A percentile compares a stretch with the other conserved stretches of the same genome.
Evolutionary conservation across 2,329 filamentous ascomycete species (phyloP).

Genomic region (Fusarium nanum): DNA sequence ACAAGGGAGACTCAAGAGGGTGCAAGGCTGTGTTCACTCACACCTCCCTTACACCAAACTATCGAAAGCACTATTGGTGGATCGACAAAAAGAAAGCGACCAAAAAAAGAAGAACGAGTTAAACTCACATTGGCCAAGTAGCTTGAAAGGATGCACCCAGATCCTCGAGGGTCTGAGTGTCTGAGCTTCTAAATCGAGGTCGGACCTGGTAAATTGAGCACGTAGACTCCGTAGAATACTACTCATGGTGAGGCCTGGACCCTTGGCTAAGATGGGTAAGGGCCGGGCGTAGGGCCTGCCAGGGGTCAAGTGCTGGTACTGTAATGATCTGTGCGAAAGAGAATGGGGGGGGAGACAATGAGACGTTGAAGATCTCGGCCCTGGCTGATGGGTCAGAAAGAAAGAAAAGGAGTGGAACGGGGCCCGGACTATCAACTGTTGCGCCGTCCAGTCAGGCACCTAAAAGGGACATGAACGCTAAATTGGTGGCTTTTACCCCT

Average conservation of each 20-base stretch:
- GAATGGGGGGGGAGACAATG: neutral
- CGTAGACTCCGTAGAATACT: constrained; percentile 8
- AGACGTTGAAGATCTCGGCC: constrained; percentile 11
- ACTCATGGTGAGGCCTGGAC: constrained; percentile 8
- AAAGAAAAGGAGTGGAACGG: constrained; percentile 10
- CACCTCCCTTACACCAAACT: constrained; percentile 2
- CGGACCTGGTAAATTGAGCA: constrained; percentile 17
- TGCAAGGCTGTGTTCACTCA: neutral
- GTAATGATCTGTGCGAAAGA: neutral
- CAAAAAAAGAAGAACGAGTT: neutral
- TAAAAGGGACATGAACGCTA: neutral
- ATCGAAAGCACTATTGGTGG: constrained; percentile 14
- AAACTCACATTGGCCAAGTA: constrained; percentile 18
- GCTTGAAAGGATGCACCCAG: constrained; percentile 20
- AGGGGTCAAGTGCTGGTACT: neutral
- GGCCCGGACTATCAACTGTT: constrained; percentile 16
- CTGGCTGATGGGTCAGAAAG: constrained; percentile 5
- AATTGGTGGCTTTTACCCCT: constrained; percentile 1
- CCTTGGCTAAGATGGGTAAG: constrained; percentile 5
- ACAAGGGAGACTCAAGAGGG: neutral
- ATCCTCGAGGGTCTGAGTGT: constrained; percentile 3
- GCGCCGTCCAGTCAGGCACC: neutral
- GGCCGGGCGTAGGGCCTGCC: neutral
- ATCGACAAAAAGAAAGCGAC: neutral
- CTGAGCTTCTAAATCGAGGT: constrained; percentile 32